phyloP scores from a whole-genome alignment of 2,329 filamentous ascomycete genomes.

The Cercospora zeae-maydis region DNA sequence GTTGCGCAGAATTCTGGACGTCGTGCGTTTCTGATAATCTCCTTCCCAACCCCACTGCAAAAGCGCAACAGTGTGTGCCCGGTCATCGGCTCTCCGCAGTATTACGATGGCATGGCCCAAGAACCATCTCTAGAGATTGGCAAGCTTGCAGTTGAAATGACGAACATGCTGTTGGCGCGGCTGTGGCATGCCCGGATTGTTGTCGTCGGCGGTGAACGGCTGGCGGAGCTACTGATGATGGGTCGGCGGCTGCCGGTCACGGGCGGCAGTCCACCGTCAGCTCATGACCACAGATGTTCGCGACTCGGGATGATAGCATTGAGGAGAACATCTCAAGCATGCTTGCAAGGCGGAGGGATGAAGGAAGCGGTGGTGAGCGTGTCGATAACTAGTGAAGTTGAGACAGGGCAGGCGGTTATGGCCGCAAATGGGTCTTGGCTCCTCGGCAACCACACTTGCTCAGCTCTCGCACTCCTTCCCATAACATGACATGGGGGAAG shows the following conservation, averaged over 20 bases:
- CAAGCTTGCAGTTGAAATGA: not conserved
- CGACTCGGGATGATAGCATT: not conserved
- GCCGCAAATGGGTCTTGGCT: not conserved
- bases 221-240: not conserved
- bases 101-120: too few relatives aligned
- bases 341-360: not conserved
- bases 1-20: too few relatives aligned
- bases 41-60: too few relatives aligned
- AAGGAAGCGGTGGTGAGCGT: not conserved
- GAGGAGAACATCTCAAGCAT: not conserved
- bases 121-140: not conserved
- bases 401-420: not conserved
- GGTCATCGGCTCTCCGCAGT: too few relatives aligned
- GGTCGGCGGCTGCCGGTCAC: not conserved
- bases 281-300: not conserved
- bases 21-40: too few relatives aligned
- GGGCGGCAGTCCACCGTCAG: not conserved
- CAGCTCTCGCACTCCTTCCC: not conserved
- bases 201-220: not conserved
- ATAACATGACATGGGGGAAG: too few relatives aligned
- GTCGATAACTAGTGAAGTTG: not conserved
- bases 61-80: too few relatives aligned
- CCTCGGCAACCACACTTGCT: not conserved
- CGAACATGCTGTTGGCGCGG: not conserved
- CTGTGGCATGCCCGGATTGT: not conserved